Conservation (phyloP, 2,329 filamentous ascomycete species). For the Dactylellina parvicollis region DNA sequence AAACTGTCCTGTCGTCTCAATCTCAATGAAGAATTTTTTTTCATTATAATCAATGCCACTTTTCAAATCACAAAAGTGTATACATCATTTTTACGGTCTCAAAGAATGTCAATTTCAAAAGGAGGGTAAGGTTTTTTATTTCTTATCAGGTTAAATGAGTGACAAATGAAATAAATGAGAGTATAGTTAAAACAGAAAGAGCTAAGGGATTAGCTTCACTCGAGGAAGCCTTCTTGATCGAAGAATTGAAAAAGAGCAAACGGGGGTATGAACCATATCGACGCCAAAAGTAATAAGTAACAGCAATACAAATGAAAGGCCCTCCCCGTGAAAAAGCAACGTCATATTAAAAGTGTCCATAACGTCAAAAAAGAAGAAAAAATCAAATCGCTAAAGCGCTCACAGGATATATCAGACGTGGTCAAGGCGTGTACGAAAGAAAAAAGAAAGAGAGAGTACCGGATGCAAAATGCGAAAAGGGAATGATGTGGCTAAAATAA, state of each 20-base stretch:
- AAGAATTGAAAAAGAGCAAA: constrained; percentile 15
- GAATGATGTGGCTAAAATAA: constrained; percentile 6
- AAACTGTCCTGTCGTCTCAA: too few species aligned
- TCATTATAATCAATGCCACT: too few species aligned
- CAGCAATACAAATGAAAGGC: constrained; percentile 10
- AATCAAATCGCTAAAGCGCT: constrained; percentile 52
- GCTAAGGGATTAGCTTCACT: constrained; percentile 16
- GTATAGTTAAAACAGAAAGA: constrained; percentile 6
- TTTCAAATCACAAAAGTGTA: neutral
- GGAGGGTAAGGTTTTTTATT: constrained; percentile 42
- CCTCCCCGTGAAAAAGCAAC: constrained; percentile 40
- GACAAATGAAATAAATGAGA: constrained; percentile 18
- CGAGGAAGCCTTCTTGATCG: neutral
- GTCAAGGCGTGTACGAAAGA: constrained; percentile 9
- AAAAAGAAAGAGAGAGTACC: constrained; percentile 9
- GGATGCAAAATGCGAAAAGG: constrained; percentile 1
- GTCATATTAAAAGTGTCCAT: constrained; percentile 22
- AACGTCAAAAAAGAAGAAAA: constrained; percentile 8
- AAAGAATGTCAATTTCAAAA: constrained; percentile 22
- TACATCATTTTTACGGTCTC: neutral
- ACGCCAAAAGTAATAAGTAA: constrained; percentile 48
- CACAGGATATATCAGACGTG: constrained; percentile 50
- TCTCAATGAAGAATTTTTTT: too few species aligned
- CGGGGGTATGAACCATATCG: constrained; percentile 9
- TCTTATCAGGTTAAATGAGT: constrained; percentile 28